Base-by-base conservation (phyloP, 1,284 basidiomycete genomes). In the Ustilago nuda region DNA sequence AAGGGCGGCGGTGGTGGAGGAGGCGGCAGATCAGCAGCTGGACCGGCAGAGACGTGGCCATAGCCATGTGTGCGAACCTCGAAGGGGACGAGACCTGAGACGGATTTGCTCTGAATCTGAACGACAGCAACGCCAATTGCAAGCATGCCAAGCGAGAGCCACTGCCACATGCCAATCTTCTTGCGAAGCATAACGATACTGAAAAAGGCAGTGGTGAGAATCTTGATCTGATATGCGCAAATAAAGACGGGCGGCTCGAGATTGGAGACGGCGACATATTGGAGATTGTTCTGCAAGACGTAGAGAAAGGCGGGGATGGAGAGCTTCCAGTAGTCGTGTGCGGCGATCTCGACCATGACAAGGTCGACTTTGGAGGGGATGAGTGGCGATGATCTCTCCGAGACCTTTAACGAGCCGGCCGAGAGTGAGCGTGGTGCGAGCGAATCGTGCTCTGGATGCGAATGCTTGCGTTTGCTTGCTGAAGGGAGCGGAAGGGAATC, bases 261-360 rank as follows among this genome's bases (percentile, higher is more conserved):
- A 86, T 98, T 97, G 64, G 92, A 92, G 30, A 93, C 92, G 15
- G 95, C 95, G 67, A 96, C 92, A 87, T 94, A 98, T 86, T 98
- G 95, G 46, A 98, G 89, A 86, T 94, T 95, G 88, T 98, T 98
- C 88, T 98, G 95, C 82, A 76, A 36, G 87, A 87, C 88, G 80
- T 98, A 99, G 78, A 98, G 92, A 66, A 98, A 90, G 11, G 96
- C 96, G 11, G 96, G 96, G 73, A 98, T 95, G 32, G 94, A 94
- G 19, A 98, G 90, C 87, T 97, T 98, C 94, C 94, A 97, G 87
- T 93, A 95, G 87, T 98, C 95, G 3, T 89, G 87, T 89, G 83
- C 71, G 89, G 89, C 78, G 86, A 57, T 86, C 86, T 60, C 87
- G 83, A 76, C 88, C 84, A 68, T 30, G 19, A 77, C 70, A 7